phyloP scores from a whole-genome alignment of 192 early-diverging fungal genomes.

The Linnemannia exigua region DNA sequence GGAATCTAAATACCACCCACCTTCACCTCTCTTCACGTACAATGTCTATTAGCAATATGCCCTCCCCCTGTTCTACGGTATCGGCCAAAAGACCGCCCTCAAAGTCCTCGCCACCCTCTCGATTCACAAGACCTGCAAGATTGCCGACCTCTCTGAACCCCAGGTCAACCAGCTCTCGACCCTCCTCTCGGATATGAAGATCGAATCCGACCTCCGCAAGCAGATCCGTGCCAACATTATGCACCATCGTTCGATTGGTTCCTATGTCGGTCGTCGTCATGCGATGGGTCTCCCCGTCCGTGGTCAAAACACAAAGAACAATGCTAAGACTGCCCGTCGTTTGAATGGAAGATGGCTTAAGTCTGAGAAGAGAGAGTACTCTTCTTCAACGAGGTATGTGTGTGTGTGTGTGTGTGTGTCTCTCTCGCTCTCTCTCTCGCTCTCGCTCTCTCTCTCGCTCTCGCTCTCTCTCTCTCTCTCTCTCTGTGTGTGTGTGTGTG shows the following conservation, averaged over 20 bases:
- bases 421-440: no score
- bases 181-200: slow-evolving; percentile 90
- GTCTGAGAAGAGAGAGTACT: slow-evolving; percentile 53
- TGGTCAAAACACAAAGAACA: slow-evolving; percentile 90
- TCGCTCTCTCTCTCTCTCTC: no score
- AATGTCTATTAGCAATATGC: slow-evolving; percentile 30
- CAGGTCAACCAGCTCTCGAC: slow-evolving; percentile 90
- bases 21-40: neutral
- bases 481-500: no score
- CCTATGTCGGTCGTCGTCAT: slow-evolving; percentile 88
- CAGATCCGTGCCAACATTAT: slow-evolving; percentile 78
- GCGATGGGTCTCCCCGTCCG: slow-evolving; percentile 90
- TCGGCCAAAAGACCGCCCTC: slow-evolving; percentile 82
- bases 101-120: slow-evolving; percentile 85
- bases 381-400: slow-evolving; percentile 44
- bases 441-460: no score
- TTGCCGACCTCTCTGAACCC: slow-evolving; percentile 89
- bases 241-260: slow-evolving; percentile 79
- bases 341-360: slow-evolving; percentile 79
- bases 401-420: no score
- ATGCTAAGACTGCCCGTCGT: slow-evolving; percentile 88
- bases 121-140: slow-evolving; percentile 88
- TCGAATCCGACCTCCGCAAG: slow-evolving; percentile 85
- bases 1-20: neutral
- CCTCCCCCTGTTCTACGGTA: slow-evolving; percentile 86